Conservation (phyloP, 345 rosid genomes). For the Clausena lansium region DNA sequence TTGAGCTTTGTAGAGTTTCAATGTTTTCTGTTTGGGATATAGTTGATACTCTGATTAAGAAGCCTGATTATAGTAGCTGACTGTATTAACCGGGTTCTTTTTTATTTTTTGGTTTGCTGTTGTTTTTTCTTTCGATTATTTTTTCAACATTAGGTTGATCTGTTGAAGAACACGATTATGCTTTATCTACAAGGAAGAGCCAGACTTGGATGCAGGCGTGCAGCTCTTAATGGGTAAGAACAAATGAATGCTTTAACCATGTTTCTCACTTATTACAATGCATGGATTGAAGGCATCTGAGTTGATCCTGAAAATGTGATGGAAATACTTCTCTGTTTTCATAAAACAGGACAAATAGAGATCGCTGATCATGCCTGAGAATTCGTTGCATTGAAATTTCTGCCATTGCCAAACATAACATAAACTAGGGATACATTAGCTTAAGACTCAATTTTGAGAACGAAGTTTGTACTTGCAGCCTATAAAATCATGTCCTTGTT, state of each 20-base stretch:
- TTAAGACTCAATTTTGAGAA: background rate
- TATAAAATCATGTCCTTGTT: no score
- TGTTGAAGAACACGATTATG: constrained; percentile 57
- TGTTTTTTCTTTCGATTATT: background rate
- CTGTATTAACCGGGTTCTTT: background rate
- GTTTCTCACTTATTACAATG: background rate
- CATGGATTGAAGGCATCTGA: background rate
- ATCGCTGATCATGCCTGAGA: background rate
- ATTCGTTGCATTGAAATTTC: background rate
- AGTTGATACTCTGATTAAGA: no score
- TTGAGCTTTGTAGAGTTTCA: no score
- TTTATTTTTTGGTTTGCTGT: background rate
- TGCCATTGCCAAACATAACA: background rate
- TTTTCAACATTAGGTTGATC: constrained; percentile 39
- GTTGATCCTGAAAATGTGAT: no score
- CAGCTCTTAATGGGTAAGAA: constrained; percentile 53
- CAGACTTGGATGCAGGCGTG: constrained; percentile 41
- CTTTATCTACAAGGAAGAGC: constrained; percentile 72
- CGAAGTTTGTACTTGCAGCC: background rate
- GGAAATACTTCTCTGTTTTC: no score
- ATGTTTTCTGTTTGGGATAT: no score
- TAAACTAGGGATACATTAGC: no score
- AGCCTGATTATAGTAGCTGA: background rate
- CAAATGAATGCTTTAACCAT: background rate
- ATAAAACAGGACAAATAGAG: background rate